Evolutionary conservation across 2,329 filamentous ascomycete genomes (phyloP), one percentile per base, ranked within the genome.

Genomic region (Balansia obtecta): DNA sequence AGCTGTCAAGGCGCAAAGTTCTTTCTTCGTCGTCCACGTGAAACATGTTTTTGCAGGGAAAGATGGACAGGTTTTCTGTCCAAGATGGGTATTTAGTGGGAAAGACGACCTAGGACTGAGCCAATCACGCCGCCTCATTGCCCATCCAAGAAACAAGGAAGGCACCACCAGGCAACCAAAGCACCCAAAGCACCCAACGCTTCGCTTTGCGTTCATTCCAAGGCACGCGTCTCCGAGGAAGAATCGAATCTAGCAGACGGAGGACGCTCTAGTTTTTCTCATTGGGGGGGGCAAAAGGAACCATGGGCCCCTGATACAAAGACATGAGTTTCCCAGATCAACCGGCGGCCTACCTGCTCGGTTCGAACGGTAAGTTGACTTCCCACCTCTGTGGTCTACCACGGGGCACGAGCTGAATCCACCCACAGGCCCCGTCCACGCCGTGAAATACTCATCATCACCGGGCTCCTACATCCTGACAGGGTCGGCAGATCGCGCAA

Each of bases 391-490:
- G 15, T 30, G 15, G 15, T 20, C 9, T 43, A 32, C 40, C 8
- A 37, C 10, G 18, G 20, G 20, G 45, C 8, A 27, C 4, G 4
- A 27, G 4, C 22, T 13, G 40, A 13, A 10, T 30, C 16, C 40
- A n/a, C 11, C 10, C 37, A 41, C 30, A 86, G 83, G 82, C 52
- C 82, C 85, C 37, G 75, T 88, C 46, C 86, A 88, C 64, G 79
- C 85, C 45, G 72, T 88, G 49, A 73, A 79, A 48, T 88, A 88
- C 68, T 88, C 85, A 49, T 79, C 83, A 53, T 80, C 78, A 12
- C 80, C 84, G 15, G 84, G 83, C 40, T 84, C 82, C 3, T 88
- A 88, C 62, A 78, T 96, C 63, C 79, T 97, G 52, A 89, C 88
- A 37, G 90, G 91, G 61, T 88, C 85, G 34, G 79, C 87, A 48